These are phyloP conservation scores for Bidens hawaiensis DNA, from an alignment of 140 eudicot genomes.

Conservation along the genomic window DNA sequence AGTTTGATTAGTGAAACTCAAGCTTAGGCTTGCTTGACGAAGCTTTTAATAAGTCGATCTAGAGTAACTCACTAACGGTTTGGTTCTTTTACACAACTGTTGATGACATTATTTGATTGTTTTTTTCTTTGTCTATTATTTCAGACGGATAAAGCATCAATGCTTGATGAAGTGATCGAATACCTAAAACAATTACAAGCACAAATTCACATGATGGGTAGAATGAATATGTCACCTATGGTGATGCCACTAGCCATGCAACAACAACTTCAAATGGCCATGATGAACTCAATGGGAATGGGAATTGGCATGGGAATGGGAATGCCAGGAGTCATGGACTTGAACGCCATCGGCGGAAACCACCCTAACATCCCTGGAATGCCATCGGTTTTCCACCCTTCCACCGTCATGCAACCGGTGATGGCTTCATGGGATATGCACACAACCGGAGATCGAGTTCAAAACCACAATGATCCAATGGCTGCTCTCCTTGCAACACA, in stretches of 20 bases:
- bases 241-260: slow-evolving; percentile 79
- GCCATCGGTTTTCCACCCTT: slow-evolving; percentile 37
- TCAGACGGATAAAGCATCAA: slow-evolving; percentile 91
- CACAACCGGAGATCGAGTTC: slow-evolving; percentile 23
- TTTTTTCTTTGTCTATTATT: not conserved
- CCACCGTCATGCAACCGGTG: slow-evolving; percentile 42
- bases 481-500: slow-evolving; percentile 61
- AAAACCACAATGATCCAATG: slow-evolving; percentile 44
- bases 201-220: slow-evolving; percentile 64
- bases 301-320: slow-evolving; percentile 52
- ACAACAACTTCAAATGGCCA: slow-evolving; percentile 71
- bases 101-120: no score
- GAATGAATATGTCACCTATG: slow-evolving; percentile 59
- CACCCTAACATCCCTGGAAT: slow-evolving; percentile 42
- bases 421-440: slow-evolving; percentile 49
- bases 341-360: slow-evolving; percentile 32
- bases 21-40: no score
- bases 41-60: no score
- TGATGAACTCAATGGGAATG: slow-evolving; percentile 73
- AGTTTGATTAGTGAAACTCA: no score
- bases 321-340: slow-evolving; percentile 54
- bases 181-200: slow-evolving; percentile 80
- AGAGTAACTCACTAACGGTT: no score
- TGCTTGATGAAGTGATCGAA: slow-evolving; percentile 86
- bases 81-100: no score